Percentiles rank a stretch among this genome's conserved stretches.
phyloP scores from a whole-genome alignment of 2,329 filamentous ascomycete genomes.

The Chaetomium olivaceum region DNA sequence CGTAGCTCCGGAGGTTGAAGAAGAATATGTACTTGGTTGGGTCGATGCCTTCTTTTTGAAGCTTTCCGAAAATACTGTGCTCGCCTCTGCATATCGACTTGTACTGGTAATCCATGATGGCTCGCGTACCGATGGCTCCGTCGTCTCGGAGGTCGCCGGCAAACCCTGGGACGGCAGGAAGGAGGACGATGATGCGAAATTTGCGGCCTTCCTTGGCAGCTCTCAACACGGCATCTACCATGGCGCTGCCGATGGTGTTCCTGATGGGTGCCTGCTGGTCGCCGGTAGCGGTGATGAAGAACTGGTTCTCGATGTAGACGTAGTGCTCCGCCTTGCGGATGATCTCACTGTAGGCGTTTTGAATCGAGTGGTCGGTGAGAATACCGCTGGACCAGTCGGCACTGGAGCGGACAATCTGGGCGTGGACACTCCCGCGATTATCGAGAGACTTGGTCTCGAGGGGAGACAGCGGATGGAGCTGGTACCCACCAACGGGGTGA shows the following conservation, averaged over 20 bases:
- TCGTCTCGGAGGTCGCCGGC: constrained; percentile 76
- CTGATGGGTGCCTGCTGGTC: constrained; percentile 82
- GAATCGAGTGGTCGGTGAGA: constrained; percentile 78
- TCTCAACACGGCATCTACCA: constrained; percentile 84
- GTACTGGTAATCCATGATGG: constrained; percentile 89
- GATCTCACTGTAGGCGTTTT: constrained; percentile 81
- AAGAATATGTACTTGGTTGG: constrained; percentile 82
- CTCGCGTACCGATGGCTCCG: constrained; percentile 72
- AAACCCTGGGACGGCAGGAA: constrained; percentile 85
- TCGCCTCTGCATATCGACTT: constrained; percentile 75
- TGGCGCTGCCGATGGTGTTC: constrained; percentile 83
- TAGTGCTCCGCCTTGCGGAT: constrained; percentile 88
- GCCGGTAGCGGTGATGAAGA: constrained; percentile 94
- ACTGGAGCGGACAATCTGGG: constrained; percentile 86
- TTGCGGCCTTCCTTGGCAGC: constrained; percentile 82
- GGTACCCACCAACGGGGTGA: constrained; percentile 84
- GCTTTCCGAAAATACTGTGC: constrained; percentile 80
- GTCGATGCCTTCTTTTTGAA: constrained; percentile 71
- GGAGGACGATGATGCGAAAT: constrained; percentile 86
- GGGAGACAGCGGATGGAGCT: constrained; percentile 74
- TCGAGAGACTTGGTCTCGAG: constrained; percentile 65
- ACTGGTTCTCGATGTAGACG: constrained; percentile 98
- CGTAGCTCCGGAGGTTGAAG: constrained; percentile 92
- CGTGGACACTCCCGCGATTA: constrained; percentile 71
- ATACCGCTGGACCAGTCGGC: constrained; percentile 94